Base-by-base conservation (phyloP, 2,329 filamentous ascomycete species). In the Trichoderma sp. region DNA sequence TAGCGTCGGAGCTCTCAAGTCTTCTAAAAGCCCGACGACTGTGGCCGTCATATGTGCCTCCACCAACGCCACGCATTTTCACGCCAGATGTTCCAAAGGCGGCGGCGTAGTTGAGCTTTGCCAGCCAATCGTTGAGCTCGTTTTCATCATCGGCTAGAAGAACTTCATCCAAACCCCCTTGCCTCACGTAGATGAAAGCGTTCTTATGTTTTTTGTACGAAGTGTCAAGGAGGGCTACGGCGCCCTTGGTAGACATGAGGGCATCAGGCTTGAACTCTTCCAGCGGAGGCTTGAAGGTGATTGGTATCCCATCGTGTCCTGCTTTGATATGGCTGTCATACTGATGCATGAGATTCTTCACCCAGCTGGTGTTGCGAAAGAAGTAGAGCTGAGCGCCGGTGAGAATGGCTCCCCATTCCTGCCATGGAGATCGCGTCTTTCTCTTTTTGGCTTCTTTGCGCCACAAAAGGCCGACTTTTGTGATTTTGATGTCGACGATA, bases 371-470 rank as follows among this genome's bases (percentile, higher is more conserved):
- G 77, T 98, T 97, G 69, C 93, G 90, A 82, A 98, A 99, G 79
- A 99, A 93, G 79, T 97, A 99, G 8, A 99, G 86, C 76, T 97
- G 95, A 6, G 96, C 96, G n/a, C 95, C 93, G 0, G 96, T 99
- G 34, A 99, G 85, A 69, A 99, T 91, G 28, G 94, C 96, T 64
- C 96, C 96, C 96, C 96, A 99, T 84, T 99, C 96, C 77, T 97
- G 95, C 96, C 96, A 99, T 1, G 96, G 95, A 13, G 95, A 97
- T 54, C 95, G 88, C 0, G 94, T 91, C 79, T 96, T 97, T 81
- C 96, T 95, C 81, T 95, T 97, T 81, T 97, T 97, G 1, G 86
- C 83, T 72, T 97, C 94, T 77, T 99, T 99, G 55, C 96, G 89
- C 96, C 96, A 99, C 37, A 99, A 79, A 1, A 97, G 83, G 4